Evolutionary conservation across 2,329 filamentous ascomycete genomes (phyloP).

Genomic region (Elsinoe fawcettii): DNA sequence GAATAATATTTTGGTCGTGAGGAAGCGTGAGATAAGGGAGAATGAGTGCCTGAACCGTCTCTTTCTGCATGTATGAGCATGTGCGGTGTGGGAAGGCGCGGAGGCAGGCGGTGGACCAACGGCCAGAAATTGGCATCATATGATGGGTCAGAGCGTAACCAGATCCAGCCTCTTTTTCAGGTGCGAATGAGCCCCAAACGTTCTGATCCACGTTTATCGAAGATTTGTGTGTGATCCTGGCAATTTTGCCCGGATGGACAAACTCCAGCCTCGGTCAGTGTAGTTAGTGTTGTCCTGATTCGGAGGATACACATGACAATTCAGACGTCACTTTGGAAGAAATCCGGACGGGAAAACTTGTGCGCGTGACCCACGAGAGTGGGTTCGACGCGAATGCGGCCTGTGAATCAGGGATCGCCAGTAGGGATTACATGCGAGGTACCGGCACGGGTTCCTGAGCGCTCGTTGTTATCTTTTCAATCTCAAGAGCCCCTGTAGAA

Average conservation of each 20-base stretch:
- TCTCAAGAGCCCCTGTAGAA: constrained; percentile 2
- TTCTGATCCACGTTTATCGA: constrained; percentile 12
- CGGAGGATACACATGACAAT: background rate
- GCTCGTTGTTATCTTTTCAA: background rate
- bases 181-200: constrained; percentile 6
- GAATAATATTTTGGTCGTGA: constrained; percentile 8
- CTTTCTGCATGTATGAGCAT: constrained; percentile 1
- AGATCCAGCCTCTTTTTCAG: background rate
- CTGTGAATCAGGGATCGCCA: constrained; percentile 4
- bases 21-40: background rate
- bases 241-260: background rate
- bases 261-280: background rate
- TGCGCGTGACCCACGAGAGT: background rate
- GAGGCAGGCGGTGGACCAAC: constrained; percentile 2
- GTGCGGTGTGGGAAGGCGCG: constrained; percentile 9
- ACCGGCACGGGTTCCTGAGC: constrained; percentile 10
- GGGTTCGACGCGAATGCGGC: background rate
- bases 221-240: background rate
- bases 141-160: constrained; percentile 12
- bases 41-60: constrained; percentile 1
- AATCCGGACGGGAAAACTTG: background rate
- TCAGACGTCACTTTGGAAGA: constrained; percentile 9
- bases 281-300: background rate
- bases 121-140: constrained; percentile 12
- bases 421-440: constrained; percentile 6